These are phyloP conservation scores for Prunus mira DNA, from an alignment of 306 rosid genomes.

Conservation along the genomic window DNA sequence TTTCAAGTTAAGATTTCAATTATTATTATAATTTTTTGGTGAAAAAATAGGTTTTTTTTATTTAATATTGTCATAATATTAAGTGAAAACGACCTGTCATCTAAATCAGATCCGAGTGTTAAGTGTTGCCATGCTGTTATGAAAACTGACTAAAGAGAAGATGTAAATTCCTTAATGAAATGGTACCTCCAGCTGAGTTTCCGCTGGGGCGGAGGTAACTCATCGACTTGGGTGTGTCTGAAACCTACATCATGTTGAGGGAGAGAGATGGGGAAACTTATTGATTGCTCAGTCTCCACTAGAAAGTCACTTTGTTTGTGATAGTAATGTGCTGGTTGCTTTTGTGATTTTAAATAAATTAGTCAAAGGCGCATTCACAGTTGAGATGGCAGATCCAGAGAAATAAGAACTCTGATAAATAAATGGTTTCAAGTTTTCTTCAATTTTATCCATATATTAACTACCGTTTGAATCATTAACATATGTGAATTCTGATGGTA, in stretches of 20 bases:
- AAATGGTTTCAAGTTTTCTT: neutral
- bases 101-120: neutral
- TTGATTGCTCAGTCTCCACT: neutral
- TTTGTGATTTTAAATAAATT: neutral
- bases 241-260: neutral
- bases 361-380: neutral
- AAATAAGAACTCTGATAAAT: neutral
- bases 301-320: neutral
- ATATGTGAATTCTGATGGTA: neutral
- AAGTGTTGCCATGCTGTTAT: neutral
- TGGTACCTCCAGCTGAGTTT: constrained; percentile 5
- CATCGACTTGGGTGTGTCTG: neutral
- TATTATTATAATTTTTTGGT: neutral
- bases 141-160: neutral
- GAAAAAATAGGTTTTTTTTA: neutral
- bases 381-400: neutral
- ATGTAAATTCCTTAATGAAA: neutral
- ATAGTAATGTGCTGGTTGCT: neutral
- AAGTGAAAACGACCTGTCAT: neutral
- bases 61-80: neutral
- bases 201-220: neutral
- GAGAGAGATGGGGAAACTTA: neutral
- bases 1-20: neutral
- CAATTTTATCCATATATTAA: too few relatives aligned
- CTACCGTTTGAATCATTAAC: neutral